Conservation (phyloP, 129 eudicot species). For the Flaveria brownii region DNA sequence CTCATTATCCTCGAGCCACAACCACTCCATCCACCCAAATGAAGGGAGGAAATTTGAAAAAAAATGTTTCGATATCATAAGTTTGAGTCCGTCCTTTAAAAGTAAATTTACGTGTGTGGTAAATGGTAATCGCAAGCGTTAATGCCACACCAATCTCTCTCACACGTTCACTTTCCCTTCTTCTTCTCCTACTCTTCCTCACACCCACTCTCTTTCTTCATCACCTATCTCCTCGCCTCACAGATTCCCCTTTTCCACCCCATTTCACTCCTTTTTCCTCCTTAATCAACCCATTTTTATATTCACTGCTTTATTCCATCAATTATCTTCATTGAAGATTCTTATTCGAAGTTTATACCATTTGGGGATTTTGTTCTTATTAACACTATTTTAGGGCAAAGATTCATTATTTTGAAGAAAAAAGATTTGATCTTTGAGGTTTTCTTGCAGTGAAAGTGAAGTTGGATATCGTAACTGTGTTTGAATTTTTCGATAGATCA, state of each 20-base stretch:
- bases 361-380: slow-evolving; percentile 4
- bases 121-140: slow-evolving; percentile 37
- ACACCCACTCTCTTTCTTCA: not conserved
- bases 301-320: slow-evolving; percentile 20
- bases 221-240: slow-evolving; percentile 27
- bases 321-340: slow-evolving; percentile 31
- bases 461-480: too few species aligned
- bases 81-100: slow-evolving; percentile 10
- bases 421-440: slow-evolving; percentile 9
- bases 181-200: too few species aligned
- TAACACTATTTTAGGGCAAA: slow-evolving; percentile 12
- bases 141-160: slow-evolving; percentile 39
- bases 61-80: not conserved
- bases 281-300: not conserved
- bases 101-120: slow-evolving; percentile 34
- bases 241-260: slow-evolving; percentile 30
- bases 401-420: not conserved
- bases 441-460: too few species aligned
- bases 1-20: too few species aligned
- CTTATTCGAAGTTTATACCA: slow-evolving; percentile 15
- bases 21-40: not conserved
- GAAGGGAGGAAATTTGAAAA: slow-evolving; percentile 18
- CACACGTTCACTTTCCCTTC: too few species aligned
- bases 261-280: not conserved
- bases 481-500: too few species aligned